phyloP scores from a whole-genome alignment of 2,329 filamentous ascomycete genomes.

The Cordyceps farinosa region DNA sequence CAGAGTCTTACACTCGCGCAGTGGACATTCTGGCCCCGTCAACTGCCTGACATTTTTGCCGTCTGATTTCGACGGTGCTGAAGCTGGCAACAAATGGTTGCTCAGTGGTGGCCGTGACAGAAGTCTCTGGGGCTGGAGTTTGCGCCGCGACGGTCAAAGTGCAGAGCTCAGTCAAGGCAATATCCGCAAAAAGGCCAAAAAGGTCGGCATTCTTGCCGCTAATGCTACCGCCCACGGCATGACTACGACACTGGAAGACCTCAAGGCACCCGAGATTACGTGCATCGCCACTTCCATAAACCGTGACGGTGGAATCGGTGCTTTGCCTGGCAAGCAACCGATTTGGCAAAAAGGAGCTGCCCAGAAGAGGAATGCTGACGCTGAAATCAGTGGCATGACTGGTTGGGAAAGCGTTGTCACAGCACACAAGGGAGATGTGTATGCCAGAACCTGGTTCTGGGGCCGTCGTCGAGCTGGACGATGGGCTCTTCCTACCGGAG shows the following conservation, averaged over 20 bases:
- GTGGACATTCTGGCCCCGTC: constrained; percentile 84
- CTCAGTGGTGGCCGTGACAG: constrained; percentile 85
- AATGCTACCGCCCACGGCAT: constrained; percentile 55
- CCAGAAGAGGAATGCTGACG: constrained; percentile 60
- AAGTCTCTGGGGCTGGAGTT: constrained; percentile 93
- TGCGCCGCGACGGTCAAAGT: constrained; percentile 91
- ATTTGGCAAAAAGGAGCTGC: constrained; percentile 78
- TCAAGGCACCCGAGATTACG: constrained; percentile 90
- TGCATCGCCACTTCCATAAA: constrained; percentile 90
- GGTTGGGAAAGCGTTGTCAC: constrained; percentile 98
- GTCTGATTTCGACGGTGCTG: constrained; percentile 82
- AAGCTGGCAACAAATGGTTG: constrained; percentile 88
- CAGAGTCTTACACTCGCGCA: constrained; percentile 77
- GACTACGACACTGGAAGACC: constrained; percentile 63
- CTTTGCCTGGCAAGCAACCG: constrained; percentile 70
- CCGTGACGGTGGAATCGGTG: constrained; percentile 89
- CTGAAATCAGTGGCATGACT: constrained; percentile 71
- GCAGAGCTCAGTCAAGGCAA: constrained; percentile 89
- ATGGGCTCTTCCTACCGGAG: constrained; percentile 86
- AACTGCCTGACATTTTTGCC: constrained; percentile 82
- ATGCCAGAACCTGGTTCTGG: constrained; percentile 97
- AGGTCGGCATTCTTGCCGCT: constrained; percentile 66
- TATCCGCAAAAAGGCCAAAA: constrained; percentile 84
- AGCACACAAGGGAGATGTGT: constrained; percentile 79
- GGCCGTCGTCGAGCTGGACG: constrained; percentile 87